phyloP scores from a whole-genome alignment of 2,329 filamentous ascomycete genomes.

The Ophiostoma quercus region DNA sequence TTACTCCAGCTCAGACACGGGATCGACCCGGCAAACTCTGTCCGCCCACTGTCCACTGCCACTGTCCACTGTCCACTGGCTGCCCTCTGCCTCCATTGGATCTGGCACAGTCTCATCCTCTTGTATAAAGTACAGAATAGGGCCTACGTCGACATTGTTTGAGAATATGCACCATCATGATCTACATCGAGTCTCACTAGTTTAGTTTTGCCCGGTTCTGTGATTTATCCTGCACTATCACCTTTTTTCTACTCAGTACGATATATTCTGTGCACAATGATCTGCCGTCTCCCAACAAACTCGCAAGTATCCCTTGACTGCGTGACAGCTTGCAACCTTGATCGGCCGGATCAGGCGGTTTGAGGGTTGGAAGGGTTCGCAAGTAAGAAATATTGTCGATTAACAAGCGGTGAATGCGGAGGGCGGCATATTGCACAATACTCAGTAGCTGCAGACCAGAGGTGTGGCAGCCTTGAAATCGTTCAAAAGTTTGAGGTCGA shows the following conservation, averaged over 20 bases:
- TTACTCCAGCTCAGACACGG: slow-evolving; percentile 4
- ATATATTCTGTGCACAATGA: not conserved
- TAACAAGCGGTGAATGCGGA: not conserved
- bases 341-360: slow-evolving; percentile 4
- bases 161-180: not conserved
- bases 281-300: not conserved
- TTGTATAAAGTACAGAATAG: not conserved
- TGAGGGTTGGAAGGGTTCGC: not conserved
- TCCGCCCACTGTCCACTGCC: not conserved
- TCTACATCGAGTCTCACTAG: not conserved
- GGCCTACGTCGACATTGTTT: not conserved
- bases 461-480: not conserved
- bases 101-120: not conserved
- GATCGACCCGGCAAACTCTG: slow-evolving; percentile 3
- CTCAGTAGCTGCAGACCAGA: not conserved
- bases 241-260: not conserved
- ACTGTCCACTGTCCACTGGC: no score
- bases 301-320: not conserved
- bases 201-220: not conserved
- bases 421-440: not conserved
- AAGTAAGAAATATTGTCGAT: not conserved
- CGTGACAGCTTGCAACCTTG: not conserved
- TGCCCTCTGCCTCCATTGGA: not conserved
- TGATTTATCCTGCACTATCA: not conserved
- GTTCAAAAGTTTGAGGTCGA: not conserved